Conservation (phyloP, 305 asterid genomes). For the Plantago coronopus region DNA sequence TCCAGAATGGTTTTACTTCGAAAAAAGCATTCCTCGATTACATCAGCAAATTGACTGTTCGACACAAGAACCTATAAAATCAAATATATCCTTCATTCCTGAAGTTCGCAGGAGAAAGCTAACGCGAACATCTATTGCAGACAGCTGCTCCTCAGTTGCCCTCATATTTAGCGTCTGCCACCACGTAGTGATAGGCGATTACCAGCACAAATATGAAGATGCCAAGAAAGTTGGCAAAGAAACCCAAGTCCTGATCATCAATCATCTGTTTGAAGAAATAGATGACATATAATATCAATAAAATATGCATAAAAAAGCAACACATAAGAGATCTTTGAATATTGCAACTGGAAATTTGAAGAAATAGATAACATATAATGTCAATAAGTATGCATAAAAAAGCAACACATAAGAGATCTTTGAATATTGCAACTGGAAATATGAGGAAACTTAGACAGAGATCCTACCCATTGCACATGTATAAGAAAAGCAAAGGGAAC, state of each 20-base stretch:
- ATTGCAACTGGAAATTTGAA: background rate
- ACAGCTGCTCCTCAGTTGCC: constrained; percentile 51
- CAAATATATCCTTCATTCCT: constrained; percentile 19
- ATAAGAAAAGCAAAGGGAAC: background rate
- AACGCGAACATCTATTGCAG: constrained; percentile 9
- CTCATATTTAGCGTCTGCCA: constrained; percentile 91
- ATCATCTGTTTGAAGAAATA: constrained; percentile 55
- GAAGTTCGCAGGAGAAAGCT: constrained; percentile 21
- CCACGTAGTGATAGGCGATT: constrained; percentile 85
- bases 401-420: background rate
- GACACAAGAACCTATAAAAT: too few species aligned
- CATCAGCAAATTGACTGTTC: too few species aligned
- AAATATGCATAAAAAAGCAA: background rate
- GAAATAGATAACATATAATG: constrained; percentile 2
- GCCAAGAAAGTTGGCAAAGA: constrained; percentile 97
- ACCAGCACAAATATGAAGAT: constrained; percentile 75
- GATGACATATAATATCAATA: constrained; percentile 15
- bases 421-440: background rate
- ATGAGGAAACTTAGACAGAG: constrained; percentile 2
- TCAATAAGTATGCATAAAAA: background rate
- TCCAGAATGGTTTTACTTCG: too few species aligned
- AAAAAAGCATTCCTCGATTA: too few species aligned
- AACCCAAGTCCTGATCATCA: constrained; percentile 86
- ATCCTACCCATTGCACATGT: background rate
- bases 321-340: background rate